Evolutionary conservation across 345 rosid genomes (phyloP), one percentile per base, ranked within the genome.

Genomic region (Linum usitatissimum): DNA sequence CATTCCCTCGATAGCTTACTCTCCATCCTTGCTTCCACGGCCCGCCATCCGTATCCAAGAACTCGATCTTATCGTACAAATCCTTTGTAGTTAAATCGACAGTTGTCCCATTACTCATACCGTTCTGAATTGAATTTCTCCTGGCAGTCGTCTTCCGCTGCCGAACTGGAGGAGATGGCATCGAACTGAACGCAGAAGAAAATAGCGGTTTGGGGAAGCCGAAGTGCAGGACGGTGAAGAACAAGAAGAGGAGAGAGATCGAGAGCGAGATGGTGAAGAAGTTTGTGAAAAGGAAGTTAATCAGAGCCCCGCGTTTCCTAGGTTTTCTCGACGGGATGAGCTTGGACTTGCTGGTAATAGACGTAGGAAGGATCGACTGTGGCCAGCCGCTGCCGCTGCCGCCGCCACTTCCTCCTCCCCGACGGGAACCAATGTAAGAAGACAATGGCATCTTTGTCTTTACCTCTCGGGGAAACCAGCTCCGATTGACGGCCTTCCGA

Each of bases 11-110:
- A 60, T 93, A 90, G 20, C 60, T 70, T 30, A 93, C 97, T 55
- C 68, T 60, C 99, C 99, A 93, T 5, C 99, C 99, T 72, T 93
- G 99, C 74, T 77, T 93, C 99, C 99, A 93, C 5, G 99, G 77
- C 55, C 99, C 99, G 18, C 99, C 99, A 70, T 81, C 86, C 15
- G 48, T 67, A 60, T 93, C 96, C 78, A 69, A 61, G 70, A 93
- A 93, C 81, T 90, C 81, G 66, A 93, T 93, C 86, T 73, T 83
- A 55, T 93, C 99, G 70, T 93, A 93, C 63, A 93, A 75, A 57
- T 69, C 90, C 74, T 90, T 93, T 2, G 97, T 90, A 5, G 95
- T 84, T 55, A 93, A 72, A 62, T 93, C 99, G 40, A 87, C 96
- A 4, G 59, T 30, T 45, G 93, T 85, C 21, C 80, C 85, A 31